These are phyloP conservation scores for Hortiboletus campestris DNA, from an alignment of 768 basidiomycete species.

Conservation along the genomic window DNA sequence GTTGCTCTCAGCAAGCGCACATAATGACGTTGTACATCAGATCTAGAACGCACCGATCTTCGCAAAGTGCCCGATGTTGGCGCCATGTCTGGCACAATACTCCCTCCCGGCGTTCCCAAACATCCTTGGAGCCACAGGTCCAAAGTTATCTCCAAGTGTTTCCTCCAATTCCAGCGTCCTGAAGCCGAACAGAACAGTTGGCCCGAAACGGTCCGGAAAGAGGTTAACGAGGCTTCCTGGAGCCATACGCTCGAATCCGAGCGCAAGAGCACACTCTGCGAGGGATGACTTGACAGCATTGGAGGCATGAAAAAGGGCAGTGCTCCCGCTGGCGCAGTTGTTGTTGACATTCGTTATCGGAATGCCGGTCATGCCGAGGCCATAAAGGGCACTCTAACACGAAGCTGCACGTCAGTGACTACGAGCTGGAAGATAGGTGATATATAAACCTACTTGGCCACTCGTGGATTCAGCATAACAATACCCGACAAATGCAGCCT, in stretches of 20 bases:
- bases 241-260: constrained; percentile 82
- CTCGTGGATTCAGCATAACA: constrained; percentile 75
- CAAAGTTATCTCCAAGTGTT: constrained; percentile 53
- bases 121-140: constrained; percentile 66
- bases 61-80: constrained; percentile 60
- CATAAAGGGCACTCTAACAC: constrained; percentile 67
- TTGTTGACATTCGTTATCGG: constrained; percentile 85
- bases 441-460: constrained; percentile 51
- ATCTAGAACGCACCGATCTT: constrained; percentile 57
- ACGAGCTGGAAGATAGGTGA: background rate
- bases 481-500: constrained; percentile 72
- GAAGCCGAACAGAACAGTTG: constrained; percentile 41
- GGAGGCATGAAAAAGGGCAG: constrained; percentile 70
- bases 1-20: background rate
- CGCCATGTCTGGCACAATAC: constrained; percentile 70
- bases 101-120: constrained; percentile 71
- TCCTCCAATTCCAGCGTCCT: constrained; percentile 47
- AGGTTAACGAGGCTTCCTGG: constrained; percentile 68
- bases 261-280: constrained; percentile 70
- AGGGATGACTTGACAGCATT: constrained; percentile 64
- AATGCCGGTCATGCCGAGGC: constrained; percentile 76
- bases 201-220: constrained; percentile 49
- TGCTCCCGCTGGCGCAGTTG: constrained; percentile 78
- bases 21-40: background rate
- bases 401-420: background rate